A percentile compares a stretch with the other conserved stretches of the same genome.
These are phyloP conservation scores for Trichodelitschia bisporula DNA, from an alignment of 495 filamentous ascomycete genomes.

Conservation along the genomic window DNA sequence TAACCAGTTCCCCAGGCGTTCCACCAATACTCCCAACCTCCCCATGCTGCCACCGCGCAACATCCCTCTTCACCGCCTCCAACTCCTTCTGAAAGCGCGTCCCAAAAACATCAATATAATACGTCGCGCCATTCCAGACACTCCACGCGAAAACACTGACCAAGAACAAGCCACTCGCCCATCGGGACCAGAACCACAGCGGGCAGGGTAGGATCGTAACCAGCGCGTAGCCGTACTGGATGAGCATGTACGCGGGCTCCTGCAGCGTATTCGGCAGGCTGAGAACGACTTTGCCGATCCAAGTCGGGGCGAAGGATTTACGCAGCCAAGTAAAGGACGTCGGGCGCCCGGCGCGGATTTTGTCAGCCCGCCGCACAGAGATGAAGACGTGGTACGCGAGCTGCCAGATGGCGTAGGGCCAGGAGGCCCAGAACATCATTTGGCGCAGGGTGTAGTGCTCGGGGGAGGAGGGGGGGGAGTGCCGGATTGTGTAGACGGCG, in stretches of 20 bases:
- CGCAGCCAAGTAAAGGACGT: slow-evolving; percentile 97
- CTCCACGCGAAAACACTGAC: slow-evolving; percentile 65
- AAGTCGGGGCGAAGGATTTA: slow-evolving; percentile 61
- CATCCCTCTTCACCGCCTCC: slow-evolving; percentile 70
- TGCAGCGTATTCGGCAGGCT: slow-evolving; percentile 50
- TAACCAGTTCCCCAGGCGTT: background rate
- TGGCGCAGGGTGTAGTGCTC: slow-evolving; percentile 54
- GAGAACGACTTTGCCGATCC: slow-evolving; percentile 69
- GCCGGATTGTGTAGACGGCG: slow-evolving; percentile 62
- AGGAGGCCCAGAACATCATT: slow-evolving; percentile 84
- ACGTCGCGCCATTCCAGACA: slow-evolving; percentile 86
- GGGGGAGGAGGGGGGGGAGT: slow-evolving; percentile 38
- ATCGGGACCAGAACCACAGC: slow-evolving; percentile 81
- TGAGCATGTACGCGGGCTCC: slow-evolving; percentile 82
- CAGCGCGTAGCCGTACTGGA: slow-evolving; percentile 78
- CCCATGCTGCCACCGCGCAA: slow-evolving; percentile 58
- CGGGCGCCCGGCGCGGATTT: slow-evolving; percentile 86
- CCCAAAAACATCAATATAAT: slow-evolving; percentile 93
- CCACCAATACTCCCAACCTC: slow-evolving; percentile 1
- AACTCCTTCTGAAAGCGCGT: slow-evolving; percentile 92
- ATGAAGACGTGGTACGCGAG: slow-evolving; percentile 78
- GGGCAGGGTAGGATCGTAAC: slow-evolving; percentile 86
- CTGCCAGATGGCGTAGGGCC: slow-evolving; percentile 87
- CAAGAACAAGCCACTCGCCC: slow-evolving; percentile 54
- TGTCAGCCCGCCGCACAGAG: slow-evolving; percentile 69